Evolutionary conservation across 75 land plant genomes (phyloP).

Genomic region (Picea sitchensis): DNA sequence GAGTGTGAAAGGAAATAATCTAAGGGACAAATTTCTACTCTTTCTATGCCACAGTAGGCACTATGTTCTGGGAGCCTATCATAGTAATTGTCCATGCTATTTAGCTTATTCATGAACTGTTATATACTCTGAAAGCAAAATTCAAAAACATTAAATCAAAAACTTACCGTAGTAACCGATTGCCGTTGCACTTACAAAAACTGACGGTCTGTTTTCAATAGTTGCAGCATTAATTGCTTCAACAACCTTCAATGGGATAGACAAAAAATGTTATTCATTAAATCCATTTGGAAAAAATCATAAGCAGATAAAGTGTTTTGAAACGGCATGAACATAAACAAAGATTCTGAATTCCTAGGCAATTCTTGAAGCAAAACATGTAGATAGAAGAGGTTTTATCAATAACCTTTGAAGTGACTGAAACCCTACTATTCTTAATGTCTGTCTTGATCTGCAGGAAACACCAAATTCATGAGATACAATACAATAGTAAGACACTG

Average conservation of each 20-base stretch:
- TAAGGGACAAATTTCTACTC: neutral
- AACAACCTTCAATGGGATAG: slow-evolving; percentile 63
- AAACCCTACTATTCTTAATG: slow-evolving; percentile 79
- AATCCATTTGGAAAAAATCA: neutral
- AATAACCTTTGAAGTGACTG: slow-evolving; percentile 76
- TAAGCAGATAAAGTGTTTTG: neutral
- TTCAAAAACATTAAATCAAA: slow-evolving; percentile 1
- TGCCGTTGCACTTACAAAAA: slow-evolving; percentile 91
- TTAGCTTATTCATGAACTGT: neutral
- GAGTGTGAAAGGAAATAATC: neutral
- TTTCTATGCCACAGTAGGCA: neutral
- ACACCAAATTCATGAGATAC: neutral
- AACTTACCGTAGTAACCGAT: slow-evolving; percentile 90
- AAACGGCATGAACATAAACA: neutral
- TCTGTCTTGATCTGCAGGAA: slow-evolving; percentile 77
- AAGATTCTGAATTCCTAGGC: neutral
- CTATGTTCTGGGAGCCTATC: neutral
- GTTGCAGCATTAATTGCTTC: slow-evolving; percentile 61
- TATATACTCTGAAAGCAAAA: neutral
- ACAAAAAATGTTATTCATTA: neutral
- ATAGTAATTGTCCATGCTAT: neutral
- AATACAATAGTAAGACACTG: neutral
- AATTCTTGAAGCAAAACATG: slow-evolving; percentile 5
- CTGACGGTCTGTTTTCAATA: slow-evolving; percentile 62
- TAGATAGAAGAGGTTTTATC: slow-evolving; percentile 3